Conservation (phyloP, 768 basidiomycete genomes). For the Phanerochaete carnosa region DNA sequence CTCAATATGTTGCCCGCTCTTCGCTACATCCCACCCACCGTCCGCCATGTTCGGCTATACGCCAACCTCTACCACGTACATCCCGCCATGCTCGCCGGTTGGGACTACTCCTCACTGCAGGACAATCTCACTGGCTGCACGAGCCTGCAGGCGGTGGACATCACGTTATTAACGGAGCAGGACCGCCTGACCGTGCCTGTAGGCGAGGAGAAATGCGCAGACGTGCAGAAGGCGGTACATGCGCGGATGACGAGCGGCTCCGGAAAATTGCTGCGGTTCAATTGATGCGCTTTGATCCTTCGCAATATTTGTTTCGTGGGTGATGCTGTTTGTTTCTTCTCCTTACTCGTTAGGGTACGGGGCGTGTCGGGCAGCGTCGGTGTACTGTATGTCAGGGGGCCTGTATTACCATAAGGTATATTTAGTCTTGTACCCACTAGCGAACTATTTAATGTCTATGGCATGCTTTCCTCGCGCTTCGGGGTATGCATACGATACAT, state of each 20-base stretch:
- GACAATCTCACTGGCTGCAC: not conserved
- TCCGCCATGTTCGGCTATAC: not conserved
- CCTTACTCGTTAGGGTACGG: too few relatives aligned
- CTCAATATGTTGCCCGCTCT: not conserved
- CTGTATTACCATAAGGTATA: too few relatives aligned
- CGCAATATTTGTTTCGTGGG: too few relatives aligned
- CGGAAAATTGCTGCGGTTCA: not conserved
- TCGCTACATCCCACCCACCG: not conserved
- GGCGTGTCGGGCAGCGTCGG: too few relatives aligned
- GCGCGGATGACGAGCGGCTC: not conserved
- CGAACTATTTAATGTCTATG: too few relatives aligned
- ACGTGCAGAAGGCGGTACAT: not conserved
- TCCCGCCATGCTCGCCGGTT: not conserved
- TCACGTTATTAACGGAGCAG: not conserved
- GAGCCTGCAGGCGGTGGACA: not conserved
- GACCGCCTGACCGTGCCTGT: not conserved
- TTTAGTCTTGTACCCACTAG: too few relatives aligned
- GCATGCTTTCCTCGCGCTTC: too few relatives aligned
- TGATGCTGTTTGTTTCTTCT: too few relatives aligned
- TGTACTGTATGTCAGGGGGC: too few relatives aligned
- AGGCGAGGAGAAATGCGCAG: not conserved
- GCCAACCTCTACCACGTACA: not conserved
- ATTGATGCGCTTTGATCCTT: too few relatives aligned
- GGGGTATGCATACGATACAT: too few relatives aligned
- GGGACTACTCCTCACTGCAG: not conserved